Evolutionary conservation across 2,329 filamentous ascomycete species (phyloP).

Genomic region (Pseudogymnoascus destructans): DNA sequence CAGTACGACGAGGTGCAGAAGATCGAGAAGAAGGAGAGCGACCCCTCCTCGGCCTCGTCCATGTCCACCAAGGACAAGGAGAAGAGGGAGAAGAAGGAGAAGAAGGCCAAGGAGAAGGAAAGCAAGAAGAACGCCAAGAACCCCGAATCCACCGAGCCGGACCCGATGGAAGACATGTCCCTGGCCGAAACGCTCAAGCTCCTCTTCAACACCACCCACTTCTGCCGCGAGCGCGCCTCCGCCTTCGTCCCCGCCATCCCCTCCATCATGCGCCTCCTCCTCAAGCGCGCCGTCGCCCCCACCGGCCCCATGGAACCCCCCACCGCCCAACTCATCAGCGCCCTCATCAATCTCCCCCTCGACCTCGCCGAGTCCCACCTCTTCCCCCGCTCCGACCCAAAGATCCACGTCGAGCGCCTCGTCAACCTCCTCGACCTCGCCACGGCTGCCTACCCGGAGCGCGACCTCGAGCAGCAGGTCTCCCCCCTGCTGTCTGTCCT

Average conservation of each 20-base stretch:
- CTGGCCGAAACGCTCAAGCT: slow-evolving; percentile 75
- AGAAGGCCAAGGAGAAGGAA: slow-evolving; percentile 19
- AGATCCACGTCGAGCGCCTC: slow-evolving; percentile 48
- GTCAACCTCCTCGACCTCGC: slow-evolving; percentile 57
- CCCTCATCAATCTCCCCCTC: slow-evolving; percentile 66
- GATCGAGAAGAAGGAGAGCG: slow-evolving; percentile 14
- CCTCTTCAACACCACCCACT: slow-evolving; percentile 75
- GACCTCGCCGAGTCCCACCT: slow-evolving; percentile 37
- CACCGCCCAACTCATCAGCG: slow-evolving; percentile 61
- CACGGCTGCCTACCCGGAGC: slow-evolving; percentile 47
- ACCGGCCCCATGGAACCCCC: slow-evolving; percentile 60
- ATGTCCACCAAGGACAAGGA: slow-evolving; percentile 21
- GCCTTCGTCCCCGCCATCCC: slow-evolving; percentile 57
- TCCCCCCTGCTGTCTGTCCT: slow-evolving; percentile 65
- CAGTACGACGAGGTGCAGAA: slow-evolving; percentile 31
- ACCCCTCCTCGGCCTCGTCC: slow-evolving; percentile 14
- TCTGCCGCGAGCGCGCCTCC: slow-evolving; percentile 46
- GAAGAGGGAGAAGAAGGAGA: slow-evolving; percentile 20
- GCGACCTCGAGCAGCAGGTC: slow-evolving; percentile 58
- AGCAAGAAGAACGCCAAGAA: slow-evolving; percentile 11
- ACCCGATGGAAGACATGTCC: slow-evolving; percentile 64
- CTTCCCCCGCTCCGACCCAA: slow-evolving; percentile 51
- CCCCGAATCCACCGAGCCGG: slow-evolving; percentile 16
- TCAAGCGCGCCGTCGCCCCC: slow-evolving; percentile 41
- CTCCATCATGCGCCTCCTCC: slow-evolving; percentile 58